Conservation (phyloP, 306 rosid species). For the Gastrolobium bilobum region DNA sequence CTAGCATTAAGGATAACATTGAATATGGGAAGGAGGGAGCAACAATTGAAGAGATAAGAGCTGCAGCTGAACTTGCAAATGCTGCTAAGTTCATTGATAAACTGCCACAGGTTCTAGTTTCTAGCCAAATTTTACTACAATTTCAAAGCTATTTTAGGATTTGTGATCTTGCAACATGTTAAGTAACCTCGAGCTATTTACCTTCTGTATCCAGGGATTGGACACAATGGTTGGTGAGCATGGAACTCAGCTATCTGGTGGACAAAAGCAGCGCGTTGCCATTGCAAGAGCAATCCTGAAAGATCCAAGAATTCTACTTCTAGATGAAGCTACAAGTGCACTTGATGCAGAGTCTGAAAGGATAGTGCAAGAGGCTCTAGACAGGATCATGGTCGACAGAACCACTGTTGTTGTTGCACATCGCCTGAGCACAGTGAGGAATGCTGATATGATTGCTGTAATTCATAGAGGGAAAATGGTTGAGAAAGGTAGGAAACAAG, state of each 20-base stretch:
- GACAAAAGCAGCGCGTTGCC: conserved; percentile 86
- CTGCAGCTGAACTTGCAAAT: conserved; percentile 79
- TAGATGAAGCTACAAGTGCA: conserved; percentile 92
- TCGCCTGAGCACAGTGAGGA: conserved; percentile 83
- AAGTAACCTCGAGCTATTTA: background rate
- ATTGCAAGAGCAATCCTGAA: conserved; percentile 86
- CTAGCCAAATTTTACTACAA: background rate
- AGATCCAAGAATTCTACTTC: conserved; percentile 78
- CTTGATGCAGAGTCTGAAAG: conserved; percentile 88
- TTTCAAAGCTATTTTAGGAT: background rate
- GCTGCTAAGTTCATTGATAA: conserved; percentile 80
- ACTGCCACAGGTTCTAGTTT: conserved; percentile 72
- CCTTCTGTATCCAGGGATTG: conserved; percentile 58
- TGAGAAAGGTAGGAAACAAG: conserved; percentile 65
- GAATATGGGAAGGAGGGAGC: conserved; percentile 85
- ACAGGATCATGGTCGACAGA: conserved; percentile 80
- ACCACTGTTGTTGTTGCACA: conserved; percentile 86
- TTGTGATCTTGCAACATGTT: conserved; percentile 23
- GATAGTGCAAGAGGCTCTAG: conserved; percentile 83
- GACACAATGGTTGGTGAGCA: conserved; percentile 88
- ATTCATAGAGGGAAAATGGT: conserved; percentile 84
- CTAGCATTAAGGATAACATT: conserved; percentile 79
- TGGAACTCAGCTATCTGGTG: conserved; percentile 87
- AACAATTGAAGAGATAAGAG: conserved; percentile 69
- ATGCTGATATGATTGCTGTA: conserved; percentile 78